These are phyloP conservation scores for Limonomyces culmigenus DNA, from an alignment of 1,284 basidiomycete genomes.

Conservation along the genomic window DNA sequence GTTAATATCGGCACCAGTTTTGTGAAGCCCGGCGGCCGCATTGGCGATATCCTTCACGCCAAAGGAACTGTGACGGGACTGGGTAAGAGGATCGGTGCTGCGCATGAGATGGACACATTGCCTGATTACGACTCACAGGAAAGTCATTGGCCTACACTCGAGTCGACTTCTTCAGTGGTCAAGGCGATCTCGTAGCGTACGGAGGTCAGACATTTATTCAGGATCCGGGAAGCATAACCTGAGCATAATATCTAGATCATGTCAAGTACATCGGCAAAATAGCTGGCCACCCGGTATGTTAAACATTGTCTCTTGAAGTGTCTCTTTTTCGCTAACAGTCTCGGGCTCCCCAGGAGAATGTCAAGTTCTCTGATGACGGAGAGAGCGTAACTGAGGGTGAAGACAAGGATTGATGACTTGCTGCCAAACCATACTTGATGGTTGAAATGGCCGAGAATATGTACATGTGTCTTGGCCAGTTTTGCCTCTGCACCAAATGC, in stretches of 20 bases:
- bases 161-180: conserved; percentile 56
- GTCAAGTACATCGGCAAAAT: conserved; percentile 82
- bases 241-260: conserved; percentile 37
- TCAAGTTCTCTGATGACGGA: conserved; percentile 69
- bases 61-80: conserved; percentile 46
- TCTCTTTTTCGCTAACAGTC: conserved; percentile 3
- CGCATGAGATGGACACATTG: not conserved
- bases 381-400: conserved; percentile 54
- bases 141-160: conserved; percentile 71
- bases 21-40: conserved; percentile 50
- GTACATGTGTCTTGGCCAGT: too few relatives aligned
- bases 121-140: conserved; percentile 24
- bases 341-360: conserved; percentile 36
- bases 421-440: too few relatives aligned
- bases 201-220: conserved; percentile 40
- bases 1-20: conserved; percentile 81
- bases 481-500: too few relatives aligned
- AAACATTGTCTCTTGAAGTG: conserved; percentile 3
- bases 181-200: conserved; percentile 68
- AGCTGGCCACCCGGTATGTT: conserved; percentile 38
- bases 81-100: conserved; percentile 20
- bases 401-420: conserved; percentile 24
- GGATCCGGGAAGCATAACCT: conserved; percentile 1
- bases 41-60: conserved; percentile 45
- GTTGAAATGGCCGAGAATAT: too few relatives aligned